These are phyloP conservation scores for Candida neerlandica DNA, from an alignment of 1,139 yeast species.

Conservation along the genomic window DNA sequence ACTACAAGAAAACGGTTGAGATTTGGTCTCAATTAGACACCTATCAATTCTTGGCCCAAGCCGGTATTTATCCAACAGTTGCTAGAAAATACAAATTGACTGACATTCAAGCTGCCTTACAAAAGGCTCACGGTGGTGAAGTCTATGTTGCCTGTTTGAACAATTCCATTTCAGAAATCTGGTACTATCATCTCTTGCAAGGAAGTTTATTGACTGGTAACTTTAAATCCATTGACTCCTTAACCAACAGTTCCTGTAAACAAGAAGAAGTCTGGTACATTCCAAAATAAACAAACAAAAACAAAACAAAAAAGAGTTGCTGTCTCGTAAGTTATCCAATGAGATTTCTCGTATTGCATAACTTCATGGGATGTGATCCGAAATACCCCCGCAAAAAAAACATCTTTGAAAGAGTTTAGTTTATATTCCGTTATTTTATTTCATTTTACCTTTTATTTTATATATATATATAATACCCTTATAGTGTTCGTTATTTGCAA, in stretches of 20 bases:
- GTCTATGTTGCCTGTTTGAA: conserved; percentile 40
- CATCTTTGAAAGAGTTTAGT: too few relatives aligned
- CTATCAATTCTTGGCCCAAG: conserved; percentile 32
- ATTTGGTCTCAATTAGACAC: conserved; percentile 39
- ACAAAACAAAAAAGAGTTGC: too few relatives aligned
- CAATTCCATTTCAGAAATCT: conserved; percentile 39
- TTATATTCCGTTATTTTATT: too few relatives aligned
- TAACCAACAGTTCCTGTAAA: conserved; percentile 29
- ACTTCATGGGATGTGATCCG: too few relatives aligned
- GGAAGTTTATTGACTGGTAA: conserved; percentile 41
- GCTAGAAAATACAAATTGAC: conserved; percentile 28
- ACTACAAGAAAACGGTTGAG: conserved; percentile 37
- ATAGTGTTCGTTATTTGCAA: too few relatives aligned
- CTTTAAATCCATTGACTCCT: conserved; percentile 31
- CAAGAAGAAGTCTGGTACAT: conserved; percentile 32
- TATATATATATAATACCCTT: too few relatives aligned
- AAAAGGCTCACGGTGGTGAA: conserved; percentile 29
- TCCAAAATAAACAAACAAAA: conserved; percentile 26
- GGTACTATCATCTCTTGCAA: conserved; percentile 41
- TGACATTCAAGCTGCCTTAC: conserved; percentile 38
- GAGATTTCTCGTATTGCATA: too few relatives aligned
- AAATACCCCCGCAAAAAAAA: too few relatives aligned
- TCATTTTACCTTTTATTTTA: too few relatives aligned
- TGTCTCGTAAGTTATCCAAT: neutral
- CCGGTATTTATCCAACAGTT: conserved; percentile 39